Conservation (phyloP, 1,139 yeast species). For the Saccharomyces hybrid region DNA sequence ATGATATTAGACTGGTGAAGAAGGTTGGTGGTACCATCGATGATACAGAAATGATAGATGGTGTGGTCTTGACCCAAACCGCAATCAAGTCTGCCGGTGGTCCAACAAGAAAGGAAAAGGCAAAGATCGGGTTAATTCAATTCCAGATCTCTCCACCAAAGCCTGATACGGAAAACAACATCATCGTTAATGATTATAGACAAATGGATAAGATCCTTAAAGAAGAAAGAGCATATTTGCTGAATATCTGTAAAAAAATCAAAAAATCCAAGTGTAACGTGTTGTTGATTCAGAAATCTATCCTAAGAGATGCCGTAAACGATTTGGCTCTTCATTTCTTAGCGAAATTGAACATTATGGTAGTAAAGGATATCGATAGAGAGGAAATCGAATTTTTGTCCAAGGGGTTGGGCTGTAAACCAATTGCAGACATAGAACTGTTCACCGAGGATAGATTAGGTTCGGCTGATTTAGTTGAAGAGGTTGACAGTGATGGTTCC, state of each 20-base stretch:
- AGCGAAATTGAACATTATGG: conserved; percentile 87
- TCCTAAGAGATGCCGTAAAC: conserved; percentile 93
- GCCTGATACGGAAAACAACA: conserved; percentile 97
- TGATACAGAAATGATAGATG: conserved; percentile 87
- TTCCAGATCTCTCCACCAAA: conserved; percentile 97
- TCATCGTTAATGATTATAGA: conserved; percentile 93
- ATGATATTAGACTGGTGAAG: conserved; percentile 81
- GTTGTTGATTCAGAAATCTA: conserved; percentile 85
- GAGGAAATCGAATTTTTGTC: conserved; percentile 93
- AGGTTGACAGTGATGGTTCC: conserved; percentile 88
- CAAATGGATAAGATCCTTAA: conserved; percentile 98
- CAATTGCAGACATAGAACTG: conserved; percentile 89
- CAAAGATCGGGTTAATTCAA: conserved; percentile 84
- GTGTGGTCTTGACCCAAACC: conserved; percentile 86
- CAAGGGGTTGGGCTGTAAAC: conserved; percentile 87
- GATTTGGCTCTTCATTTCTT: conserved; percentile 93
- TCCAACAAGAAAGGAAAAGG: conserved; percentile 93
- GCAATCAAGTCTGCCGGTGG: conserved; percentile 91
- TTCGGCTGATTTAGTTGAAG: conserved; percentile 86
- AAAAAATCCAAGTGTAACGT: conserved; percentile 97
- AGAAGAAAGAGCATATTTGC: conserved; percentile 91
- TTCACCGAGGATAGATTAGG: conserved; percentile 93
- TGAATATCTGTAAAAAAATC: conserved; percentile 91
- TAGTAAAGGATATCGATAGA: conserved; percentile 90
- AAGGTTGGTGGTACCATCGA: conserved; percentile 97